Percentiles rank a stretch among this genome's conserved stretches.
phyloP scores from a whole-genome alignment of 208 protist species.

The Trichomonas gallinae region DNA sequence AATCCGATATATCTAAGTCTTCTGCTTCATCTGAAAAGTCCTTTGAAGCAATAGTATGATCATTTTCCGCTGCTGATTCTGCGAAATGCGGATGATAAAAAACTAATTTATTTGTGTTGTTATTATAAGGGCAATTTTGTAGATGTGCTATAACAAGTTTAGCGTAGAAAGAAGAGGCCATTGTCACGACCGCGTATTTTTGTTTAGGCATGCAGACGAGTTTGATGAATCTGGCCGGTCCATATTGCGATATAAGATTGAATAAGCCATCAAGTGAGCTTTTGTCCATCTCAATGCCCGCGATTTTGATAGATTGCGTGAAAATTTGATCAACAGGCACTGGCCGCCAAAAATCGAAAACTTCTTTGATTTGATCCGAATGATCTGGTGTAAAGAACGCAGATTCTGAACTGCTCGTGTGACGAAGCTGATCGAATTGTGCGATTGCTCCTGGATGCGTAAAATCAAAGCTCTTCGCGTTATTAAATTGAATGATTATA shows the following conservation, averaged over 20 bases:
- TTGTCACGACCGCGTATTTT: not conserved
- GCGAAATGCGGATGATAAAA: not conserved
- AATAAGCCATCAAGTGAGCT: not conserved
- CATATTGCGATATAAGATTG: not conserved
- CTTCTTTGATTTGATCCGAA: not conserved
- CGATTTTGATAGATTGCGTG: not conserved
- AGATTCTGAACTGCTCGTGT: not conserved
- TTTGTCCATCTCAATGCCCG: not conserved
- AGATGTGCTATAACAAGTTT: not conserved
- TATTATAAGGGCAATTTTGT: not conserved
- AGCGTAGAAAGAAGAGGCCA: not conserved
- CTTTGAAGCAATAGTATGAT: not conserved
- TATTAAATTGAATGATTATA: not conserved
- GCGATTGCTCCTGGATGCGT: not conserved
- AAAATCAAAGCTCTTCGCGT: not conserved
- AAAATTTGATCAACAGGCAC: not conserved
- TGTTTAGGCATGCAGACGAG: not conserved
- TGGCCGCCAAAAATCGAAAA: not conserved
- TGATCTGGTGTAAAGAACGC: not conserved
- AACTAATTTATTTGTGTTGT: not conserved
- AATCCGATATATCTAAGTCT: not conserved
- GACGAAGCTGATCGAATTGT: not conserved
- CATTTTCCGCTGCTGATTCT: not conserved
- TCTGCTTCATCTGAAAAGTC: not conserved
- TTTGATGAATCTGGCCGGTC: not conserved